Percentiles rank a stretch among this genome's conserved stretches.
Conservation (phyloP, 768 basidiomycete genomes). For the Rhodotorula toruloides region DNA sequence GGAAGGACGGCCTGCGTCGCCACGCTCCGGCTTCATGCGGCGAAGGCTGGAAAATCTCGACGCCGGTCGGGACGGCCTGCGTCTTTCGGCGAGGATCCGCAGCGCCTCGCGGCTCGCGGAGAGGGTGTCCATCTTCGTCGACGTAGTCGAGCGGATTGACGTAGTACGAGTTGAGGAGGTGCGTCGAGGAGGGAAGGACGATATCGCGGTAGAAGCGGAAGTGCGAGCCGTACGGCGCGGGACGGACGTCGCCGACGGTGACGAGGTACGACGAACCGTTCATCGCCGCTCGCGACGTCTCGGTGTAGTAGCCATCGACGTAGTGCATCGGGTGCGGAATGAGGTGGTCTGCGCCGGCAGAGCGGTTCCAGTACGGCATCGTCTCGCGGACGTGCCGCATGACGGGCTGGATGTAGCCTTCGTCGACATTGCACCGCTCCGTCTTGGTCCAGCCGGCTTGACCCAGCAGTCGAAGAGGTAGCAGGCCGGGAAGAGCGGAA, state of each 20-base stretch:
- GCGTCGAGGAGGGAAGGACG: constrained; percentile 29
- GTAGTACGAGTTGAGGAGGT: constrained; percentile 30
- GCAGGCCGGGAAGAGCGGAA: constrained; percentile 29
- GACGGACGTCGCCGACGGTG: constrained; percentile 27
- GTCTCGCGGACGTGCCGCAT: constrained; percentile 12
- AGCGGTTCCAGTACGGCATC: constrained; percentile 12
- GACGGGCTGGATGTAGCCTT: constrained; percentile 20
- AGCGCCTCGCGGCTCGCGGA: not conserved
- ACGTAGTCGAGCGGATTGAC: constrained; percentile 29
- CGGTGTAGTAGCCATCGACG: constrained; percentile 28
- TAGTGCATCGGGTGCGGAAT: constrained; percentile 27
- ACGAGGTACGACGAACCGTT: constrained; percentile 30
- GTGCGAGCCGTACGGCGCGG: not conserved
- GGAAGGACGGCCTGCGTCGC: not conserved
- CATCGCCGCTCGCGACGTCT: constrained; percentile 16
- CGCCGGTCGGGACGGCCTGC: not conserved
- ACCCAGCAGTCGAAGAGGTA: constrained; percentile 34
- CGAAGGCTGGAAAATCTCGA: constrained; percentile 20
- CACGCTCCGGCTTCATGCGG: not conserved
- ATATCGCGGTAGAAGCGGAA: constrained; percentile 20
- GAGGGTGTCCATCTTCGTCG: constrained; percentile 2
- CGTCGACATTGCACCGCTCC: constrained; percentile 23
- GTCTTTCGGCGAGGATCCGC: not conserved
- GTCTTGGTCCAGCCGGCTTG: constrained; percentile 22
- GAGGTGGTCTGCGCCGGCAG: constrained; percentile 26